A percentile compares a stretch with the other conserved stretches of the same genome.
Conservation (phyloP, 2,329 filamentous ascomycete genomes). For the Gremmenia infestans region DNA sequence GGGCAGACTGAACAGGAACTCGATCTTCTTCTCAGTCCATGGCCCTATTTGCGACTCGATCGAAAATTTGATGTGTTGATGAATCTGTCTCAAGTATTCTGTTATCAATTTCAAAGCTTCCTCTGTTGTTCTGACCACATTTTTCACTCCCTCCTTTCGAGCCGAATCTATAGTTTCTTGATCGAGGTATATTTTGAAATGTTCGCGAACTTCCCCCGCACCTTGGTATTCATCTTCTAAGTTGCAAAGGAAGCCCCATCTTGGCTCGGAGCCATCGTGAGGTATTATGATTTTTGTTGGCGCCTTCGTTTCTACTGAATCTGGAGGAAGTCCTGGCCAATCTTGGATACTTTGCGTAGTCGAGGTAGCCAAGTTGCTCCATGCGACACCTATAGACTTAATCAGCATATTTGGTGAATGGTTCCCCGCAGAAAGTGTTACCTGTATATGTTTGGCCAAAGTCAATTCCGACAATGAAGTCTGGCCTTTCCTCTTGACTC, state of each 20-base stretch:
- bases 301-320: constrained; percentile 50
- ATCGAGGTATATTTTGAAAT: constrained; percentile 54
- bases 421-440: constrained; percentile 11
- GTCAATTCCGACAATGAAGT: constrained; percentile 40
- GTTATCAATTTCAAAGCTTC: constrained; percentile 44
- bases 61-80: constrained; percentile 43
- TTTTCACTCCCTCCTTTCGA: constrained; percentile 40
- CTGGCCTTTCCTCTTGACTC: constrained; percentile 24
- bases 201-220: constrained; percentile 37
- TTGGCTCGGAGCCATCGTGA: constrained; percentile 37
- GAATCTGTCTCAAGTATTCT: constrained; percentile 46
- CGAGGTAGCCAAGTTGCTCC: constrained; percentile 34
- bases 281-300: constrained; percentile 48
- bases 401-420: neutral
- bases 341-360: constrained; percentile 40
- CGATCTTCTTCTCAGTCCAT: constrained; percentile 42
- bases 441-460: constrained; percentile 44
- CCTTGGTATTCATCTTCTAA: constrained; percentile 39
- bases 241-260: constrained; percentile 50
- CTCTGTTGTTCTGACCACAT: constrained; percentile 36
- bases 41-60: constrained; percentile 35
- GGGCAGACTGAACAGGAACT: constrained; percentile 53
- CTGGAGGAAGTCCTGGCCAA: constrained; percentile 47
- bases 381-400: constrained; percentile 33
- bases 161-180: constrained; percentile 38